Evolutionary conservation across 257 asterid genomes (phyloP), one percentile per base, ranked within the genome.

Genomic region (Salvia rosmarinus): DNA sequence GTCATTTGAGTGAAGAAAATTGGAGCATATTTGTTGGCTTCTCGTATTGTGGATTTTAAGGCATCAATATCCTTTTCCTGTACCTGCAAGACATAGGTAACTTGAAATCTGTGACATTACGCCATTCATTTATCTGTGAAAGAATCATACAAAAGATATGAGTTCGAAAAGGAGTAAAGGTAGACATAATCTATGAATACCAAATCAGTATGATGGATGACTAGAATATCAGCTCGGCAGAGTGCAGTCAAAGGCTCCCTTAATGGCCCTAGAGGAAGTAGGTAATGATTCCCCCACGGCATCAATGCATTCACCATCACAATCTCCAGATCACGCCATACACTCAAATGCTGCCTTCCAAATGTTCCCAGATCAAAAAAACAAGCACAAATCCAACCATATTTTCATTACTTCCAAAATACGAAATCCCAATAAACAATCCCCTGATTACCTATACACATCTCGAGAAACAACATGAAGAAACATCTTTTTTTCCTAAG

Each of bases 241-340:
- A 94, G 88, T 73, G 88, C 96, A 73, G 86, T 46, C 76, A 88
- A 79, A 64, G 99, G 97, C 74, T 94, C 99, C 84, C 99, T 86
- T 67, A 94, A 79, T 1, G 99, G 86, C 73, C 99, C 99, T 51
- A 89, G 95, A 44, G 99, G 96, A 77, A 89, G 66, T 79, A 91
- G 84, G 23, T 52, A 80, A 74, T 49, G 68, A 83, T 91, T 94
- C 57, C 98, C 99, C 95, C 97, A 91, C 7, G 96, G 96, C 90
- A 81, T 82, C 87, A 91, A 59, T 12, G 91, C 96, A 68, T 94
- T 94, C 79, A 94, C 95, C 99, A 94, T 89, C 68, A 91, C 85
- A 80, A 94, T 91, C 85, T 94, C 99, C 16, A 91, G 63, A 77
- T 91, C 91, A 75, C 90, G 95, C 76, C 82, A 68, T 46, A 94